phyloP scores from a whole-genome alignment of 1,284 basidiomycete genomes.

The Leccinum huronense region DNA sequence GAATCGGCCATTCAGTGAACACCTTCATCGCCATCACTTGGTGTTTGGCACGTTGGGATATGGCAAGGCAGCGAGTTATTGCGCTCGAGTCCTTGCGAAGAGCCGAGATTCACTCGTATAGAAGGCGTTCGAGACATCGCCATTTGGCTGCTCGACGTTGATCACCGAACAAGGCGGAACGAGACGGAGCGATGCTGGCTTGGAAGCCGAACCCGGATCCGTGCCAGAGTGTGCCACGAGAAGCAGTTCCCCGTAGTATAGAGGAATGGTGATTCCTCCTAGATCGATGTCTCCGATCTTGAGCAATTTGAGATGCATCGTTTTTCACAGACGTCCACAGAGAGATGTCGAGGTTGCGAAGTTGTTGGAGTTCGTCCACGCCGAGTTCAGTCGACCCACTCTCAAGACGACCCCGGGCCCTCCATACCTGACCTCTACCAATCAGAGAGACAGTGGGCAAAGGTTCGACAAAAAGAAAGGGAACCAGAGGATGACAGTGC shows the following conservation, averaged over 20 bases:
- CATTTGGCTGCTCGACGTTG: conserved; percentile 37
- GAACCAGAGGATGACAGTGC: conserved; percentile 54
- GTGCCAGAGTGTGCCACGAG: conserved; percentile 55
- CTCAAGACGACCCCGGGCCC: conserved; percentile 54
- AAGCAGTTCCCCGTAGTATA: conserved; percentile 71
- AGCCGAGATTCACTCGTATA: conserved; percentile 69
- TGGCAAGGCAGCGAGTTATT: conserved; percentile 71
- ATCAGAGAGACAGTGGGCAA: conserved; percentile 65
- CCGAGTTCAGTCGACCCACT: conserved; percentile 49
- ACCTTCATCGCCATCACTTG: conserved; percentile 53
- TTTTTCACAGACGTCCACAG: conserved; percentile 22
- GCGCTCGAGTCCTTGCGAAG: conserved; percentile 64
- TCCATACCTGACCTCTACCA: conserved; percentile 59
- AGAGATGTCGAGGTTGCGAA: conserved; percentile 42
- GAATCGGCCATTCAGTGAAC: conserved; percentile 63
- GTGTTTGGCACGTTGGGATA: conserved; percentile 60
- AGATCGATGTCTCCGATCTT: conserved; percentile 48
- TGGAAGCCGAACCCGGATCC: conserved; percentile 47
- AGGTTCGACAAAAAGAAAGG: conserved; percentile 72
- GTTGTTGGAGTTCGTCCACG: conserved; percentile 54
- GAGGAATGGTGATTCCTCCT: conserved; percentile 66
- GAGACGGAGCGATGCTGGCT: conserved; percentile 58
- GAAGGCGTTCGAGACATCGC: conserved; percentile 59
- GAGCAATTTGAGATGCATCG: conserved; percentile 25
- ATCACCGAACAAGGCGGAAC: conserved; percentile 59